phyloP scores from a whole-genome alignment of 2,329 filamentous ascomycete species.

The Cladobotryum mycophilum region DNA sequence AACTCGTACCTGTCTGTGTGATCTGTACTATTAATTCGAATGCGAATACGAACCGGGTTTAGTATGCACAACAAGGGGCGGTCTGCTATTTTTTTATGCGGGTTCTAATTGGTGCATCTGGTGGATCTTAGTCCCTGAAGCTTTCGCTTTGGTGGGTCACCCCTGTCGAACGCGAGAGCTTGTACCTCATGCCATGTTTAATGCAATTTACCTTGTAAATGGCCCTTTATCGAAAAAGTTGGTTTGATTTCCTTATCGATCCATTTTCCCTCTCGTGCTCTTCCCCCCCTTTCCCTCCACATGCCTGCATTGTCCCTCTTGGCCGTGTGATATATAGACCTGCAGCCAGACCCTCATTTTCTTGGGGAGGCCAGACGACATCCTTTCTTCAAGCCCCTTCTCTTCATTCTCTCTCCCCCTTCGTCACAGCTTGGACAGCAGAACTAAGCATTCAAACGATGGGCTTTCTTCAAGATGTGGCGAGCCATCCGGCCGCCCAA shows the following conservation, averaged over 20 bases:
- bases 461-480: constrained; percentile 50
- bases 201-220: too few relatives aligned
- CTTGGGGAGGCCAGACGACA: neutral
- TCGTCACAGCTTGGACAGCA: neutral
- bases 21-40: neutral
- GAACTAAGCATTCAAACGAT: constrained; percentile 27
- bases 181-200: too few relatives aligned
- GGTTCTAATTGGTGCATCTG: neutral
- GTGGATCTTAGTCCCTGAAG: neutral
- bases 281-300: neutral
- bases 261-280: neutral
- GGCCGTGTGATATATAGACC: too few relatives aligned
- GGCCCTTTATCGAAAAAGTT: neutral
- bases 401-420: neutral
- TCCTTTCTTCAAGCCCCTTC: neutral
- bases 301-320: neutral
- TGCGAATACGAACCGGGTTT: constrained; percentile 1
- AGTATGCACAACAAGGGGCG: too few relatives aligned
- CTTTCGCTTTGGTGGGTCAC: neutral
- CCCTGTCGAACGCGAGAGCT: neutral
- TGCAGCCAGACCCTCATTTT: too few relatives aligned
- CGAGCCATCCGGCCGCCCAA: constrained; percentile 43
- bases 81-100: neutral
- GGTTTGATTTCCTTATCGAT: neutral
- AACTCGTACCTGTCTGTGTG: too few relatives aligned